These are phyloP conservation scores for Crithidia fasciculata DNA, from an alignment of 208 protist genomes.

Conservation along the genomic window DNA sequence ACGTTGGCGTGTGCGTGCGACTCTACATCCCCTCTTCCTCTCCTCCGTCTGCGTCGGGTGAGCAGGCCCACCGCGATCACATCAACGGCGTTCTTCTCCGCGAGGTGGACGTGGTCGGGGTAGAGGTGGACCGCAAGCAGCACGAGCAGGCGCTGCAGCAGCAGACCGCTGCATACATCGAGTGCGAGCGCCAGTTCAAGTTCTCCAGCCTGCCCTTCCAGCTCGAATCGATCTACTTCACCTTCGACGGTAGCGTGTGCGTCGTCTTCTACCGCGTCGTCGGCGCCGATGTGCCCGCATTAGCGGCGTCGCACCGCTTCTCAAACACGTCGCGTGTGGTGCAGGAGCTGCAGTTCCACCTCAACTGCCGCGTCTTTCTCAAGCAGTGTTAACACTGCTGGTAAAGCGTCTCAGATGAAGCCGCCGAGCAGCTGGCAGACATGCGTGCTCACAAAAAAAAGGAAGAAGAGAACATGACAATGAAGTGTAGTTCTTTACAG, in stretches of 20 bases:
- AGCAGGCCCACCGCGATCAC: constrained; percentile 21
- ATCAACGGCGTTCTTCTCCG: constrained; percentile 58
- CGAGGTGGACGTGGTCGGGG: constrained; percentile 31
- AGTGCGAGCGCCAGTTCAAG: constrained; percentile 63
- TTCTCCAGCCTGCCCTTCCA: constrained; percentile 70
- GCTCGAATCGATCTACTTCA: constrained; percentile 62
- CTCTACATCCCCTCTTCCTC: constrained; percentile 13
- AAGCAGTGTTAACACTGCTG: constrained; percentile 13
- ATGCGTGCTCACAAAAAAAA: not conserved
- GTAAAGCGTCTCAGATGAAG: not conserved
- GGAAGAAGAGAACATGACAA: not conserved
- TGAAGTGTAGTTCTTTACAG: not conserved
- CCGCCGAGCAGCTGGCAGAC: too few relatives aligned
- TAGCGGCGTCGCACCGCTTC: constrained; percentile 11
- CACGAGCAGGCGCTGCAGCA: constrained; percentile 24
- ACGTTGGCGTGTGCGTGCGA: constrained; percentile 53
- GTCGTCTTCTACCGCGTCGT: constrained; percentile 62
- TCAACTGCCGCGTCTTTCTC: constrained; percentile 57
- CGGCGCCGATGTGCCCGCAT: constrained; percentile 6
- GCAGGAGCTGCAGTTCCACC: constrained; percentile 56
- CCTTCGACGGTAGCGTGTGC: constrained; percentile 61
- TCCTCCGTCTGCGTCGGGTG: not conserved
- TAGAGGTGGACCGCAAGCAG: constrained; percentile 33
- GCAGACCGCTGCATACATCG: constrained; percentile 42
- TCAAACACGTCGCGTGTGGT: constrained; percentile 51